phyloP scores from a whole-genome alignment of 345 rosid species.

The Heritiera fomes region DNA sequence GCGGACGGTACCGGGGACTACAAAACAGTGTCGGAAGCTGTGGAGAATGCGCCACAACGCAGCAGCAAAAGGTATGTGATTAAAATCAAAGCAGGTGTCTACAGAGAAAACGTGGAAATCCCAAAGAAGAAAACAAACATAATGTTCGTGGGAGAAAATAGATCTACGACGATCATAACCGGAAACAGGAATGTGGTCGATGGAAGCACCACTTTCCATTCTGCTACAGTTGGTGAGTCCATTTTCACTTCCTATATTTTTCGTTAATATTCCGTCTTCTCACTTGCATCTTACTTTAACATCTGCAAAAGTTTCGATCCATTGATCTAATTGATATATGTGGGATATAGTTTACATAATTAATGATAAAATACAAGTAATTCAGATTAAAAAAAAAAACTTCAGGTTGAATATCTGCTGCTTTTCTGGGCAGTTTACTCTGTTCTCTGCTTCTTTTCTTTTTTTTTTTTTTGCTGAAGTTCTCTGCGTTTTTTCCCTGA shows the following conservation, averaged over 20 bases:
- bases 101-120: conserved; percentile 77
- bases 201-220: conserved; percentile 79
- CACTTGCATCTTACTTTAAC: not conserved
- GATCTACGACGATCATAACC: conserved; percentile 64
- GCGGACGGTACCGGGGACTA: conserved; percentile 82
- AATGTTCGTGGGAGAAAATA: conserved; percentile 85
- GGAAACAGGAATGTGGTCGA: conserved; percentile 66
- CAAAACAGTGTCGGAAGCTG: conserved; percentile 61
- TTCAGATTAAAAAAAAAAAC: too few relatives aligned
- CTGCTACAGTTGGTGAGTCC: conserved; percentile 90
- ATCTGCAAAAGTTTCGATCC: not conserved
- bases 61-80: conserved; percentile 68
- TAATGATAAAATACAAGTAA: too few relatives aligned
- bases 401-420: too few relatives aligned
- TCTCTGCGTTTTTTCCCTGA: too few relatives aligned
- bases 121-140: conserved; percentile 60
- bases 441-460: too few relatives aligned
- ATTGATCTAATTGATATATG: too few relatives aligned
- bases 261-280: too few relatives aligned
- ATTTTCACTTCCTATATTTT: not conserved
- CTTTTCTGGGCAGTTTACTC: too few relatives aligned
- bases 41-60: conserved; percentile 66
- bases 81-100: conserved; percentile 71
- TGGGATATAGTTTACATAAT: too few relatives aligned
- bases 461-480: too few relatives aligned